These are phyloP conservation scores for Phialophora chinensis DNA, from an alignment of 2,329 filamentous ascomycete genomes.

Conservation along the genomic window DNA sequence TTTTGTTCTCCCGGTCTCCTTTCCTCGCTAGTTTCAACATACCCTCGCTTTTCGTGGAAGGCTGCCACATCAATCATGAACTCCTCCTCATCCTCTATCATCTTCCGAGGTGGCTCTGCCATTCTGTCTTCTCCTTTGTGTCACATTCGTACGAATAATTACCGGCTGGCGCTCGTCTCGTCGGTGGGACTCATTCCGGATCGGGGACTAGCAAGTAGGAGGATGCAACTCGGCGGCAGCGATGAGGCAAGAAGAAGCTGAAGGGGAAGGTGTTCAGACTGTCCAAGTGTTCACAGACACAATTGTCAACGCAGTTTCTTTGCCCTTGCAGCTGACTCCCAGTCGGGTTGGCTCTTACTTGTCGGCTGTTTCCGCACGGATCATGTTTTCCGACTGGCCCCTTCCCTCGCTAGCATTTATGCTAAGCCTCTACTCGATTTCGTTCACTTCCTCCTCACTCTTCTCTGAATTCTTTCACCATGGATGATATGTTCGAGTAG, in stretches of 20 bases:
- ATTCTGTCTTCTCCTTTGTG: conserved; percentile 18
- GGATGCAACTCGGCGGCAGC: background rate
- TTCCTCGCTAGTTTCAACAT: conserved; percentile 41
- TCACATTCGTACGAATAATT: background rate
- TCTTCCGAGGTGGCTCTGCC: conserved; percentile 28
- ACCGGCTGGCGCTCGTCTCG: background rate
- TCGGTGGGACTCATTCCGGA: conserved; percentile 1
- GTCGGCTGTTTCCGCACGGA: conserved; percentile 16
- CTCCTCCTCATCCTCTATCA: conserved; percentile 69
- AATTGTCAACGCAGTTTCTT: conserved; percentile 2
- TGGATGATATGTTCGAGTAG: background rate
- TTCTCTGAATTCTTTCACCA: background rate
- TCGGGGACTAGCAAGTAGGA: background rate
- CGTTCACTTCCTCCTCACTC: background rate
- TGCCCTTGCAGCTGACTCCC: conserved; percentile 6
- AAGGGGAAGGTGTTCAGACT: background rate
- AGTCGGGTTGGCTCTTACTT: conserved; percentile 7
- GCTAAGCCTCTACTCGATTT: background rate
- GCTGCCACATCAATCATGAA: conserved; percentile 75
- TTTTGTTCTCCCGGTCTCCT: background rate
- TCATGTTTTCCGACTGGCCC: conserved; percentile 15
- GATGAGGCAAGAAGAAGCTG: background rate
- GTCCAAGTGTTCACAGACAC: background rate
- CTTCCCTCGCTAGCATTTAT: background rate
- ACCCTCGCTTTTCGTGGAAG: conserved; percentile 80